Conservation (phyloP, 768 basidiomycete species). For the Mycena alexandri region DNA sequence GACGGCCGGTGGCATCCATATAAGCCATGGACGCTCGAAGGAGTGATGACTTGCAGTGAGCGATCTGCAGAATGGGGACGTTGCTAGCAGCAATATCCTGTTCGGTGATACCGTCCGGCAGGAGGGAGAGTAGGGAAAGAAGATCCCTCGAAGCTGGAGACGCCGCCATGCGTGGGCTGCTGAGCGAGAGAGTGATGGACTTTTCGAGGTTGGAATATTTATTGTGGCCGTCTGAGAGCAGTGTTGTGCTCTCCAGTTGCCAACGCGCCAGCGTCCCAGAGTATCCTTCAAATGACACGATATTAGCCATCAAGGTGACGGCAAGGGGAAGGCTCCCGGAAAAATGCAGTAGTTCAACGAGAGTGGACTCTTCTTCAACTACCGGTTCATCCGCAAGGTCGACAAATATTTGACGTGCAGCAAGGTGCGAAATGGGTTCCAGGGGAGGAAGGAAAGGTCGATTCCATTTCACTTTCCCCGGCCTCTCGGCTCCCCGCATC, state of each 20-base stretch:
- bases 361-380: background rate
- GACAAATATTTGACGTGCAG: slow-evolving; percentile 15
- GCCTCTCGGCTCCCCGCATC: slow-evolving; percentile 26
- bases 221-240: slow-evolving; percentile 13
- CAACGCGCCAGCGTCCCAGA: slow-evolving; percentile 6
- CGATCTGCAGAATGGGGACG: slow-evolving; percentile 13
- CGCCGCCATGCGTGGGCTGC: slow-evolving; percentile 14
- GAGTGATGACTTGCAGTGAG: background rate
- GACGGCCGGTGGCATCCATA: background rate
- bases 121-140: slow-evolving; percentile 12
- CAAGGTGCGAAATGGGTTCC: background rate
- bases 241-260: background rate
- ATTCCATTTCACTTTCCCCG: slow-evolving; percentile 18
- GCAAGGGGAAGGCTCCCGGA: slow-evolving; percentile 22
- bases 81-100: slow-evolving; percentile 10
- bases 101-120: slow-evolving; percentile 24
- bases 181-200: slow-evolving; percentile 21
- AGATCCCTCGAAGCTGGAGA: slow-evolving; percentile 4
- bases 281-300: slow-evolving; percentile 21
- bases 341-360: slow-evolving; percentile 1
- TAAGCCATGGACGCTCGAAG: slow-evolving; percentile 17
- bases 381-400: slow-evolving; percentile 14
- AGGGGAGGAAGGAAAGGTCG: slow-evolving; percentile 23
- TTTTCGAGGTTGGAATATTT: slow-evolving; percentile 25
- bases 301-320: slow-evolving; percentile 16